phyloP scores from a whole-genome alignment of 495 filamentous ascomycete species.

The Penicillium longicatenatum region DNA sequence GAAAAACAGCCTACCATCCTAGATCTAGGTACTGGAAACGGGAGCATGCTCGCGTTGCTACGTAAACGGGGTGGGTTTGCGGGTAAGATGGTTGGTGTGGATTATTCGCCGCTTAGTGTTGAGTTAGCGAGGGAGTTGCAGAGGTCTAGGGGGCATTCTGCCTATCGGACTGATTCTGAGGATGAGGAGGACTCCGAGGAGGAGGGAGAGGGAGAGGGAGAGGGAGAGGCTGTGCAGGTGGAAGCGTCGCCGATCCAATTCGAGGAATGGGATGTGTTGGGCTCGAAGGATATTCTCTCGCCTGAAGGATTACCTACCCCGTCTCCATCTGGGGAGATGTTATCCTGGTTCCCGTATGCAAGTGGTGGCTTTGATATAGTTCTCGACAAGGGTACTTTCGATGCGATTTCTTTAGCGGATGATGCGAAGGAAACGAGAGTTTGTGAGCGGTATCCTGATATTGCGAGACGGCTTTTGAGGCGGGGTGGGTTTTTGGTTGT shows the following conservation, averaged over 20 bases:
- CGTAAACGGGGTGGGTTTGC: conserved; percentile 57
- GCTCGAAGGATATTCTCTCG: conserved; percentile 36
- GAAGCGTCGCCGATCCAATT: conserved; percentile 54
- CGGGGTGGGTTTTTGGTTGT: conserved; percentile 74
- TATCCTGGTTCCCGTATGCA: conserved; percentile 36
- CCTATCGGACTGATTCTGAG: conserved; percentile 40
- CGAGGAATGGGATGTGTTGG: conserved; percentile 75
- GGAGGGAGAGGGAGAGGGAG: not conserved
- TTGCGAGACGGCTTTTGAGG: conserved; percentile 65
- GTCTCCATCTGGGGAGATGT: conserved; percentile 4
- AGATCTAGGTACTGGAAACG: conserved; percentile 88
- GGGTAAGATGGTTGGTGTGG: conserved; percentile 77
- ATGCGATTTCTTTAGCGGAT: conserved; percentile 77
- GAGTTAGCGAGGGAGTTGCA: conserved; percentile 63
- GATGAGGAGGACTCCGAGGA: conserved; percentile 27
- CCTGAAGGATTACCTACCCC: conserved; percentile 21
- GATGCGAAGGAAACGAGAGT: conserved; percentile 55
- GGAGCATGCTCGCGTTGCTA: conserved; percentile 79
- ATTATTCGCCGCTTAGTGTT: conserved; percentile 78
- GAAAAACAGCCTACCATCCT: conserved; percentile 54
- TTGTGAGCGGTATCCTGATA: conserved; percentile 71
- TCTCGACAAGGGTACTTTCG: conserved; percentile 96
- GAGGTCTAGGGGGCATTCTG: conserved; percentile 38
- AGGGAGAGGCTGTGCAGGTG: not conserved
- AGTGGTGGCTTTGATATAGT: conserved; percentile 75